A percentile compares a stretch with the other conserved stretches of the same genome.
phyloP scores from a whole-genome alignment of 371 early-diverging fungal genomes.

The Apophysomyces elegans region DNA sequence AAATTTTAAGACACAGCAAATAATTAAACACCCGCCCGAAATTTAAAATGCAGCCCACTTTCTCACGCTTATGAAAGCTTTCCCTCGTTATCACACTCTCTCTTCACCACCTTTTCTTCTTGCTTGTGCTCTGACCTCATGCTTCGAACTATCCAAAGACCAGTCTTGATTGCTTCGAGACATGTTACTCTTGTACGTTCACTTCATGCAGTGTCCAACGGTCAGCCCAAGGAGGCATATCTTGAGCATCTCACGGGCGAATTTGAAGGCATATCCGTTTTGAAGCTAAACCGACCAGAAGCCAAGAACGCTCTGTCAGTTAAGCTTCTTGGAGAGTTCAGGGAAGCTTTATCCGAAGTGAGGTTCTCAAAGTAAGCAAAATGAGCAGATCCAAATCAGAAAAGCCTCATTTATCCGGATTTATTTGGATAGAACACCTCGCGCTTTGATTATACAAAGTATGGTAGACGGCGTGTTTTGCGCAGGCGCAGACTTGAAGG shows the following conservation, averaged over 20 bases:
- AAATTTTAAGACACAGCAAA: no score
- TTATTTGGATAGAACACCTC: constrained; percentile 47
- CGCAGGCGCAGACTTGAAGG: constrained; percentile 96
- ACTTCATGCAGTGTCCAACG: constrained; percentile 17
- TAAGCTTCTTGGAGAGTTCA: constrained; percentile 76
- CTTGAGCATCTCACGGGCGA: constrained; percentile 62
- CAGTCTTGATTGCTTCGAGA: neutral
- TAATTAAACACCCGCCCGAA: neutral
- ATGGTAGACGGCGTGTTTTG: constrained; percentile 89
- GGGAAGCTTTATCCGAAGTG: constrained; percentile 65
- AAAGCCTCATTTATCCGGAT: neutral
- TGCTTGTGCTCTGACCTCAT: neutral
- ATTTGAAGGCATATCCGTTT: constrained; percentile 77
- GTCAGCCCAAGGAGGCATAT: constrained; percentile 59
- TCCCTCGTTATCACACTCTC: neutral
- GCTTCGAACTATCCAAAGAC: neutral
- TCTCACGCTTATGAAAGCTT: neutral
- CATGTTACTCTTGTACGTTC: constrained; percentile 10
- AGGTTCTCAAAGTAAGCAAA: constrained; percentile 62
- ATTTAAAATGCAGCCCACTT: constrained; percentile 3
- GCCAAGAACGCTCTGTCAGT: constrained; percentile 92
- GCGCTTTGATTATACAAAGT: constrained; percentile 87
- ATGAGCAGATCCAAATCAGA: neutral
- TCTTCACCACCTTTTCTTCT: neutral
- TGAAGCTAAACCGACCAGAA: constrained; percentile 86